phyloP scores from a whole-genome alignment of 352 stramenopile species.

The Phytopythium boreale region DNA sequence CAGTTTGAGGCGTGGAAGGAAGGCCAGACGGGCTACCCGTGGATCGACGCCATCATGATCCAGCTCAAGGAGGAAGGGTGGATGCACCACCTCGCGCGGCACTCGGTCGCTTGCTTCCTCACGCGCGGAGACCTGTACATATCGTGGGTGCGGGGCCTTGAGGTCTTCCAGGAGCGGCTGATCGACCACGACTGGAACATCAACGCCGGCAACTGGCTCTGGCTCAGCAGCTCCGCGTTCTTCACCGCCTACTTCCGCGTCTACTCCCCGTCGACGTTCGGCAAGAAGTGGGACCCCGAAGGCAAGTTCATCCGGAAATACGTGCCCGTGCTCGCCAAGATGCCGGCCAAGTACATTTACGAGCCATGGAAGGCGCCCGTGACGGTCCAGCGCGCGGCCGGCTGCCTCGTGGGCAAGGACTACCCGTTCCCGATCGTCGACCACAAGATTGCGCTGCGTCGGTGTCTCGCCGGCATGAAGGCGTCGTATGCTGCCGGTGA shows the following conservation, averaged over 20 bases:
- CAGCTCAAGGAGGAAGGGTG: conserved; percentile 89
- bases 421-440: conserved; percentile 96
- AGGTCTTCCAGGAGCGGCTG: conserved; percentile 91
- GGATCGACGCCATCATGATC: conserved; percentile 98
- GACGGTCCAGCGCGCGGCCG: conserved; percentile 76
- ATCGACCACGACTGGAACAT: conserved; percentile 97
- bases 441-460: conserved; percentile 87
- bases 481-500: conserved; percentile 74
- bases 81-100: conserved; percentile 88
- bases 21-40: conserved; percentile 95
- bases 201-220: conserved; percentile 98
- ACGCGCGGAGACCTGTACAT: conserved; percentile 97
- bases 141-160: conserved; percentile 92
- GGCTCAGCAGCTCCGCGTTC: conserved; percentile 93
- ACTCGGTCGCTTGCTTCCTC: conserved; percentile 97
- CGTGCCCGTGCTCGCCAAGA: conserved; percentile 87
- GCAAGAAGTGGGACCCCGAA: conserved; percentile 95
- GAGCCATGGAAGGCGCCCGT: conserved; percentile 96
- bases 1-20: conserved; percentile 94
- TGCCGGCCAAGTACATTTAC: conserved; percentile 97
- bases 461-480: conserved; percentile 91
- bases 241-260: conserved; percentile 98
- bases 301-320: conserved; percentile 93
- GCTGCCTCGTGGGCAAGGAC: conserved; percentile 89
- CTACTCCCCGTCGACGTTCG: conserved; percentile 93